Conservation (phyloP, 2,329 filamentous ascomycete species). For the Graphium sp. region DNA sequence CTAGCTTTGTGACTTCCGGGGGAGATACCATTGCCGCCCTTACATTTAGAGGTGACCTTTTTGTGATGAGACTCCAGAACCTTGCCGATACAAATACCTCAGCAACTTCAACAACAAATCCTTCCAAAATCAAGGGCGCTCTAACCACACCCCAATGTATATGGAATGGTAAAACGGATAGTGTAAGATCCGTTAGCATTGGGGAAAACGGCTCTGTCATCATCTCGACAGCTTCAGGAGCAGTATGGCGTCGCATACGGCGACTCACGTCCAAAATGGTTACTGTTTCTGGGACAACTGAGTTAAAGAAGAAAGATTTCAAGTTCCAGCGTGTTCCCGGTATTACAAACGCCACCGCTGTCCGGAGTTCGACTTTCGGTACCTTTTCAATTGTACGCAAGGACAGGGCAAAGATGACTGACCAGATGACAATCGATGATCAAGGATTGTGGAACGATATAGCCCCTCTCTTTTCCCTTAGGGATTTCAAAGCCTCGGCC, state of each 20-base stretch:
- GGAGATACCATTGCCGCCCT: constrained; percentile 86
- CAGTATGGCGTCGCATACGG: constrained; percentile 80
- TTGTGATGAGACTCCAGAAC: constrained; percentile 62
- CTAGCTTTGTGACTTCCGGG: constrained; percentile 64
- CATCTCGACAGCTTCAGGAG: constrained; percentile 79
- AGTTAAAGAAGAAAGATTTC: constrained; percentile 66
- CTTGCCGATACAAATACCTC: constrained; percentile 43
- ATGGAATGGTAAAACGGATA: constrained; percentile 79
- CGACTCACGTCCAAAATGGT: constrained; percentile 64
- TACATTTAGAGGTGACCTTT: constrained; percentile 72
- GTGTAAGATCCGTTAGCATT: constrained; percentile 71
- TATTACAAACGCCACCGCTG: constrained; percentile 67
- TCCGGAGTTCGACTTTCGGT: constrained; percentile 77
- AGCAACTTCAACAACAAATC: constrained; percentile 73
- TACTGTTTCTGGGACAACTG: constrained; percentile 23
- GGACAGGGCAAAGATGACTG: constrained; percentile 66
- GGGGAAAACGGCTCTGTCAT: constrained; percentile 92
- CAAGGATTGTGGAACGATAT: constrained; percentile 61
- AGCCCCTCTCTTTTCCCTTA: constrained; percentile 50
- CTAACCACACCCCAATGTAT: constrained; percentile 65
- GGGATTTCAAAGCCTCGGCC: constrained; percentile 33
- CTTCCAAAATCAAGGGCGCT: constrained; percentile 72
- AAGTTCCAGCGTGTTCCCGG: constrained; percentile 88
- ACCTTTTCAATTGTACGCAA: constrained; percentile 77
- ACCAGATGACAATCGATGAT: constrained; percentile 48